Evolutionary conservation across 2,329 filamentous ascomycete species (phyloP), one percentile per base, ranked within the genome.

Genomic region (Aspergillus pseudonomiae): DNA sequence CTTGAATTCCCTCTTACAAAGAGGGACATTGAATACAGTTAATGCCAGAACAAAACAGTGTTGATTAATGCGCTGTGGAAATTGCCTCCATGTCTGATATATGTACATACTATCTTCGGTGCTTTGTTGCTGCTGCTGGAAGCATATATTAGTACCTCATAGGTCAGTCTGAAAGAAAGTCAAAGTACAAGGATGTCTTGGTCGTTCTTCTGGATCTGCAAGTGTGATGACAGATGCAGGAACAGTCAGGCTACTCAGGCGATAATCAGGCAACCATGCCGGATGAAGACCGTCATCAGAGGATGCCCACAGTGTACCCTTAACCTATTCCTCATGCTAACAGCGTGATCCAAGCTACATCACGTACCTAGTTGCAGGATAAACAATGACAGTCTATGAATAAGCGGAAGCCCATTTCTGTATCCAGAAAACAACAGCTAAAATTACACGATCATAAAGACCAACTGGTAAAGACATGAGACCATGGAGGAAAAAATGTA

Each of bases 401-500:
- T 48, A 26, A 41, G 39, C 39, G 6, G 45, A 48, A 24, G 45
- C 45, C 45, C 21, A 55, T 19, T 19, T 41, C 21, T n/a, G n/a
- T 32, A 39, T 54, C 32, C 24, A 24, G 34, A 32, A 53, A 21
- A 30, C 36, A 58, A 59, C 64, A 68, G 65, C 66, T 67, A 67
- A 57, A 63, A 68, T 60, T 67, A 68, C 65, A 66, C 56, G 59
- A 55, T 63, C 59, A 63, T 64, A 57, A 62, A 30, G 24, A 61
- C 43, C 57, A 63, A 55, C 46, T 21, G n/a, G 30, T 45, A 54
- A 55, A 61, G 30, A 60, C 34, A 63, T 52, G 41, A 11, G 43
- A 57, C 55, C 14, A 64, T 55, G 59, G 48, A 48, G 30, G 65
- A 60, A 64, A 41, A 54, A 30, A 60, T 62, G 59, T 55, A 63